Base-by-base conservation (phyloP, 768 basidiomycete species). In the Plicaturopsis crispa region DNA sequence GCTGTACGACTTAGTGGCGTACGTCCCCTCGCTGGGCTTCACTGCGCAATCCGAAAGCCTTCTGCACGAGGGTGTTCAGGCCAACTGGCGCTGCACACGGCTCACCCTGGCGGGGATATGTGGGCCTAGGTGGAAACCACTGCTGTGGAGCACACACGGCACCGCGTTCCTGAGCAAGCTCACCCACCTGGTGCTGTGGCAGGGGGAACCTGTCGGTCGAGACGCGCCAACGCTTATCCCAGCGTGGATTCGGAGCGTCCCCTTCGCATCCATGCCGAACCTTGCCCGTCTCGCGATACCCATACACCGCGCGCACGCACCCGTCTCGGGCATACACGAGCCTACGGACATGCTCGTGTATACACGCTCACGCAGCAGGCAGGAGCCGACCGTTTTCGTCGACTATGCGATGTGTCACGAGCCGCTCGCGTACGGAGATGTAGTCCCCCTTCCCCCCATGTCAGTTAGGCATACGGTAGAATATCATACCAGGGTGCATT, bases 111-210 rank as follows among this genome's bases (percentile, higher is more conserved):
- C 53, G 6, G 66, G 66, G 2, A 18, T 35, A 12, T n/a, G n/a
- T n/a, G 31, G 40, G 16, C 50, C 50, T 30, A 40, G 59, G 19
- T 68, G 65, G 65, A 56, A 52, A 31, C 51, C 56, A 2, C 38
- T 66, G 20, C 55, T 46, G 16, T 51, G 51, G 13, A 60, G 44
- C 6, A 21, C 31, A n/a, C 51, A 53, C 6, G 66, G 68, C 4
- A 26, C 47, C 1, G 43, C 48, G 3, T 66, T 65, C 45, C 52
- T 70, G 3, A 43, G 49, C n/a, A 53, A 54, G n/a, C 43, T 69
- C 16, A 60, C 63, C 1, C 63, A 63, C 39, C 51, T 70, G 5
- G 52, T 57, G 4, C 40, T 66, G 21, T 63, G 62, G 60, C 45
- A 56, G 26, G 14, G n/a, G 26, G 26, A 14, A 28, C 26, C 26